Percentiles rank a stretch among this genome's conserved stretches.
phyloP scores from a whole-genome alignment of 2,329 filamentous ascomycete species.

The Hypomyces rosellus region DNA sequence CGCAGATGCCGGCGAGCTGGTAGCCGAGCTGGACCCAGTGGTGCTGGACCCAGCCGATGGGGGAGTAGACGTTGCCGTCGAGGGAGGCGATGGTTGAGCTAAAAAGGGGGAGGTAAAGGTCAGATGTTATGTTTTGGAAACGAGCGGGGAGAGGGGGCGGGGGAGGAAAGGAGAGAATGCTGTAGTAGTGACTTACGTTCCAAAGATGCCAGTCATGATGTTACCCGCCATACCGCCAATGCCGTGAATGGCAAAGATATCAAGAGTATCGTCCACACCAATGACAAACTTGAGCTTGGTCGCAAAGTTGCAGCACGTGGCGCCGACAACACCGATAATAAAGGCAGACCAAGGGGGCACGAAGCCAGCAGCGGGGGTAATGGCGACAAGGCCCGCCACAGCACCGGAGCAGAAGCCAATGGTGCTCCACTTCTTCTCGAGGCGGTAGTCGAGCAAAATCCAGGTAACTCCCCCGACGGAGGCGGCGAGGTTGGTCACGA shows the following conservation, averaged over 20 bases:
- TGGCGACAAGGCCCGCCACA: slow-evolving; percentile 81
- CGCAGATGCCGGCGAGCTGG: slow-evolving; percentile 62
- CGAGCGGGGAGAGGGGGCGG: not conserved
- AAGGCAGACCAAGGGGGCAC: slow-evolving; percentile 60
- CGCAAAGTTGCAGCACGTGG: slow-evolving; percentile 71
- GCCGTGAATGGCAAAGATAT: slow-evolving; percentile 86
- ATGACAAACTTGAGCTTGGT: slow-evolving; percentile 75
- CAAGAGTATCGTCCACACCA: slow-evolving; percentile 78
- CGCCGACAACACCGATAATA: slow-evolving; percentile 53
- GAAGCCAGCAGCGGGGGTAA: slow-evolving; percentile 77
- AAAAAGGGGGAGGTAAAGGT: not conserved
- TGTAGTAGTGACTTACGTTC: slow-evolving; percentile 42
- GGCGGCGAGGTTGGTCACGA: slow-evolving; percentile 83
- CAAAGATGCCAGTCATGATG: slow-evolving; percentile 71
- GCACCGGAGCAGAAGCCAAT: slow-evolving; percentile 89
- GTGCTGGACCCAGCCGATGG: slow-evolving; percentile 65
- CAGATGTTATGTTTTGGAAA: slow-evolving; percentile 9
- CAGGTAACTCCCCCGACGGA: slow-evolving; percentile 76
- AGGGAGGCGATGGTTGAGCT: slow-evolving; percentile 66
- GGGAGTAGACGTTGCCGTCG: slow-evolving; percentile 55
- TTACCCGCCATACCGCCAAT: slow-evolving; percentile 78
- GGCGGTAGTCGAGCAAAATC: slow-evolving; percentile 79
- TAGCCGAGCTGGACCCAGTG: slow-evolving; percentile 66
- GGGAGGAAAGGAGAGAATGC: not conserved
- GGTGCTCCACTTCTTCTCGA: slow-evolving; percentile 92